These are phyloP conservation scores for Paraphoma chrysanthemicola DNA, from an alignment of 2,329 filamentous ascomycete species.

Conservation along the genomic window DNA sequence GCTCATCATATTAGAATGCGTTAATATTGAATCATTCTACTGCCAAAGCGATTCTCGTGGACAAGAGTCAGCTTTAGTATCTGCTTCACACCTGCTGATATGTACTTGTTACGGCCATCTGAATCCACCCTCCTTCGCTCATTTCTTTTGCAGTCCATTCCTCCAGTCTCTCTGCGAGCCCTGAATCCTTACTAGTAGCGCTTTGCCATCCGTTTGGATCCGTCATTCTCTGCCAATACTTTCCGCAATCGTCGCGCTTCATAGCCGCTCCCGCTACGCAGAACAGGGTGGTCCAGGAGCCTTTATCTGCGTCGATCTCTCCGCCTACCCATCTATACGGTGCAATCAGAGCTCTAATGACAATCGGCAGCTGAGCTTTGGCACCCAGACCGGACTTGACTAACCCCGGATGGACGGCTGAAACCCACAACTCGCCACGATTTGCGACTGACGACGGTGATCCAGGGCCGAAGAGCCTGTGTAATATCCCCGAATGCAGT, in stretches of 20 bases:
- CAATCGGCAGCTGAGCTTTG: background rate
- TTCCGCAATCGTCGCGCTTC: conserved; percentile 8
- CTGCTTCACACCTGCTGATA: too few species aligned
- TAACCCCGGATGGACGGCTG: conserved; percentile 25
- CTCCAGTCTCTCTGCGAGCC: conserved; percentile 11
- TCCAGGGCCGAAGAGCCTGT: conserved; percentile 12
- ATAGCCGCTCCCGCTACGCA: conserved; percentile 8
- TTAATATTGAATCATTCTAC: background rate
- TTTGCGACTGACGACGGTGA: conserved; percentile 7
- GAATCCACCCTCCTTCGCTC: conserved; percentile 1
- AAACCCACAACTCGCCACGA: conserved; percentile 18
- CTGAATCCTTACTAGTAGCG: conserved; percentile 3
- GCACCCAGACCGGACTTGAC: conserved; percentile 20
- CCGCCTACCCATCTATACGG: background rate
- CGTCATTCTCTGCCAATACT: conserved; percentile 7
- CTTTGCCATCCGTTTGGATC: conserved; percentile 13
- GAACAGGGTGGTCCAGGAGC: conserved; percentile 9
- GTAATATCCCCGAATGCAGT: conserved; percentile 18
- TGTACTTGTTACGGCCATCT: background rate
- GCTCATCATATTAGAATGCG: background rate
- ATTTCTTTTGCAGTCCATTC: conserved; percentile 9
- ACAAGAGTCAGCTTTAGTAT: too few species aligned
- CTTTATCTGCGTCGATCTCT: conserved; percentile 4
- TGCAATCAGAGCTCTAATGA: background rate
- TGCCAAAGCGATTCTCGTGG: too few species aligned